Conservation (phyloP, 2,329 filamentous ascomycete species). For the Monosporascus sp. region DNA sequence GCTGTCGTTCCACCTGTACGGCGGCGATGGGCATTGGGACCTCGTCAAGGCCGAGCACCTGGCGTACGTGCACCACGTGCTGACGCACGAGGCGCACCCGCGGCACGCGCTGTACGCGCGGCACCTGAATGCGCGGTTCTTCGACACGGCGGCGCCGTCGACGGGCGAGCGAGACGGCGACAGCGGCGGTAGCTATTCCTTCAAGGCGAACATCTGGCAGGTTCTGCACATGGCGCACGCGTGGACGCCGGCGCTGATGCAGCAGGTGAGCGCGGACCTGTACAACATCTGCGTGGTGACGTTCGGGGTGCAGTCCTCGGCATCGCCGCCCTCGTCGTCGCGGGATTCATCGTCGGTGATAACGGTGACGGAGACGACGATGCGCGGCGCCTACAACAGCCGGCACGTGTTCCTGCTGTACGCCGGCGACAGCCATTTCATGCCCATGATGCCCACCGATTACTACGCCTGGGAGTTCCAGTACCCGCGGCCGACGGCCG, state of each 20-base stretch:
- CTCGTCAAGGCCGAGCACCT: conserved; percentile 31
- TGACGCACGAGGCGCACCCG: conserved; percentile 19
- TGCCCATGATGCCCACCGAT: conserved; percentile 28
- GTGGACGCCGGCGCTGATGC: conserved; percentile 24
- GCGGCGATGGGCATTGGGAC: conserved; percentile 17
- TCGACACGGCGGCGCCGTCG: conserved; percentile 2
- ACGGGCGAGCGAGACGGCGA: neutral
- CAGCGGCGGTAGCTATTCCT: neutral
- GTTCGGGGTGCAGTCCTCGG: conserved; percentile 10
- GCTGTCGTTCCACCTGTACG: conserved; percentile 23
- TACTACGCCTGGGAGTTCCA: conserved; percentile 27
- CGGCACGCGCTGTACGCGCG: conserved; percentile 19
- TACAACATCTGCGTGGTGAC: conserved; percentile 28
- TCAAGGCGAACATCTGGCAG: conserved; percentile 27
- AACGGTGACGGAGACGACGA: conserved; percentile 19
- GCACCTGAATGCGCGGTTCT: conserved; percentile 19
- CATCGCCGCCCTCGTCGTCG: no score
- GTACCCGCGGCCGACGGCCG: conserved; percentile 25
- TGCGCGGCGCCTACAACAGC: conserved; percentile 27
- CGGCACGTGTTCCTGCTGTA: conserved; percentile 29
- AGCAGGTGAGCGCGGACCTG: conserved; percentile 28
- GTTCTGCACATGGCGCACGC: conserved; percentile 22
- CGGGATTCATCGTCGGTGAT: conserved; percentile 8
- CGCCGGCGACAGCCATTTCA: conserved; percentile 21
- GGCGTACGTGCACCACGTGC: conserved; percentile 19